Percentiles rank a stretch among this genome's conserved stretches.
These are phyloP conservation scores for Kodamaea lidongshanica DNA, from an alignment of 805 yeast genomes.

Conservation along the genomic window DNA sequence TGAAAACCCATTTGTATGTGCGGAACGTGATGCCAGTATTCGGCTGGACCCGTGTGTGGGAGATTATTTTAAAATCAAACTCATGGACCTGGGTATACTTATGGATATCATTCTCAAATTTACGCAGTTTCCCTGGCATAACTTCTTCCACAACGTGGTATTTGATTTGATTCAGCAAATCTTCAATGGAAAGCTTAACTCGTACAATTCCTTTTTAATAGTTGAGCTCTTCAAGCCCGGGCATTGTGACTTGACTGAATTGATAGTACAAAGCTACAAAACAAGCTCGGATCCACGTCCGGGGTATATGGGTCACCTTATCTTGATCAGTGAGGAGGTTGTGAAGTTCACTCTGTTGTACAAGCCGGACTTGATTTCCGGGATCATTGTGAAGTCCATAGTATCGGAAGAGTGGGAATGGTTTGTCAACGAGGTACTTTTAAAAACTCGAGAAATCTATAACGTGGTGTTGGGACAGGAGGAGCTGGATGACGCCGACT, in stretches of 20 bases:
- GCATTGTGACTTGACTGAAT: slow-evolving; percentile 36
- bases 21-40: slow-evolving; percentile 25
- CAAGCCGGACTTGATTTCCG: slow-evolving; percentile 54
- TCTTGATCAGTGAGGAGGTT: slow-evolving; percentile 90
- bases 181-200: slow-evolving; percentile 86
- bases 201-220: slow-evolving; percentile 57
- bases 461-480: slow-evolving; percentile 52
- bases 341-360: slow-evolving; percentile 73
- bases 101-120: slow-evolving; percentile 66
- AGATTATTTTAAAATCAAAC: slow-evolving; percentile 75
- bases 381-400: slow-evolving; percentile 17
- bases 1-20: slow-evolving; percentile 38
- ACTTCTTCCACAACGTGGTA: slow-evolving; percentile 93
- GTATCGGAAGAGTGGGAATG: slow-evolving; percentile 43
- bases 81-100: slow-evolving; percentile 68
- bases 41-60: slow-evolving; percentile 70
- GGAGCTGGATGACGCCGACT: slow-evolving; percentile 10
- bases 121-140: slow-evolving; percentile 90
- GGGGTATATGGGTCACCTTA: slow-evolving; percentile 97
- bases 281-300: slow-evolving; percentile 51
- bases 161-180: slow-evolving; percentile 95
- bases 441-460: slow-evolving; percentile 50
- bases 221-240: slow-evolving; percentile 21
- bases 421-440: slow-evolving; percentile 43
- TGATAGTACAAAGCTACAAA: slow-evolving; percentile 37